These are phyloP conservation scores for Morella rubra DNA, from an alignment of 306 rosid genomes.

Conservation along the genomic window DNA sequence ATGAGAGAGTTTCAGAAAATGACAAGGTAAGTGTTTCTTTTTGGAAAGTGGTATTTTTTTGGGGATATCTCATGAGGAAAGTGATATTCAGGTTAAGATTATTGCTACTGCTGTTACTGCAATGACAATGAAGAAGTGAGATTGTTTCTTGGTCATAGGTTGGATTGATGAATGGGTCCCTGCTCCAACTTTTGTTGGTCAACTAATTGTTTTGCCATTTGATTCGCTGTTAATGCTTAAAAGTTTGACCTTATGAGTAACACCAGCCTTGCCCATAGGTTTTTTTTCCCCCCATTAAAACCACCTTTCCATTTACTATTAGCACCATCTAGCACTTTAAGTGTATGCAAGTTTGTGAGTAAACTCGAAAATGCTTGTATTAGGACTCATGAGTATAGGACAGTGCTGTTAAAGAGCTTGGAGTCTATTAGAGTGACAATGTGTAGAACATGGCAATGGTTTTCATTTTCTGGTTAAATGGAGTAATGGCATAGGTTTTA, in stretches of 20 bases:
- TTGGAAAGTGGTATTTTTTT: not conserved
- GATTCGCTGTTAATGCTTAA: not conserved
- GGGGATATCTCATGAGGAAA: too few relatives aligned
- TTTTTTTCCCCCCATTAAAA: not conserved
- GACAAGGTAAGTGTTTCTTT: too few relatives aligned
- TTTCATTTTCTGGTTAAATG: conserved; percentile 15
- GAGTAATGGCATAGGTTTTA: conserved; percentile 15
- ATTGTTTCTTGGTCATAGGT: not conserved
- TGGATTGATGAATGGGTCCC: not conserved
- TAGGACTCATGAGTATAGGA: not conserved
- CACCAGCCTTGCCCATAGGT: not conserved
- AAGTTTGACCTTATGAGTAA: not conserved
- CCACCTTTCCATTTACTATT: not conserved
- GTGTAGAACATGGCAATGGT: not conserved
- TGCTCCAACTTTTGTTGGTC: not conserved
- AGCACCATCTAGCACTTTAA: not conserved
- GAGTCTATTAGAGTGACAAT: not conserved
- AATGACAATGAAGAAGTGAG: not conserved
- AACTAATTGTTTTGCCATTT: not conserved
- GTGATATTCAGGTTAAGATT: not conserved
- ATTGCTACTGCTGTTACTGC: not conserved
- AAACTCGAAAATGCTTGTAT: not conserved
- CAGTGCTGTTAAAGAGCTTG: not conserved
- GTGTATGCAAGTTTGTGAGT: not conserved
- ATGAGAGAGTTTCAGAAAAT: too few relatives aligned